Conservation (phyloP, 2,329 filamentous ascomycete genomes). For the Cercospora sp. region DNA sequence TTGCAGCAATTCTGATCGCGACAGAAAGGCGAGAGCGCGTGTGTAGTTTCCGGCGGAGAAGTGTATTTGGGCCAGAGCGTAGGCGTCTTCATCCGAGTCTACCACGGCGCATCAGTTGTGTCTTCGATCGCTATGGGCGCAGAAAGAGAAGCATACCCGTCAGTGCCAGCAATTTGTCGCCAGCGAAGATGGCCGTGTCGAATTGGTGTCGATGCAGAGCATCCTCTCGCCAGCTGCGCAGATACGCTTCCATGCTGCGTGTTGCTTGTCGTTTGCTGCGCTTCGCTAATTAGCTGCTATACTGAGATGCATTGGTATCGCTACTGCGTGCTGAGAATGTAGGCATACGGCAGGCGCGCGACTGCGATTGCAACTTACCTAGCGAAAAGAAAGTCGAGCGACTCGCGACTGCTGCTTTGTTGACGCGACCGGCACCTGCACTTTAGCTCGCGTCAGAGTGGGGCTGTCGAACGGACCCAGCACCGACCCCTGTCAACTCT, state of each 20-base stretch:
- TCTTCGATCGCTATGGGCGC: background rate
- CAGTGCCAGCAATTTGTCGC: constrained; percentile 91
- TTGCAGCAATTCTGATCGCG: constrained; percentile 76
- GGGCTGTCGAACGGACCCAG: background rate
- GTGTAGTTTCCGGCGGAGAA: constrained; percentile 95
- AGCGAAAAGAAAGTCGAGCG: constrained; percentile 2
- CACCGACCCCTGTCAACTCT: constrained; percentile 1
- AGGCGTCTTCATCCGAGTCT: constrained; percentile 93
- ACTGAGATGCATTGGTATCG: constrained; percentile 6
- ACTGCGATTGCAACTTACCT: constrained; percentile 15
- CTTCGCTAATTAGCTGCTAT: background rate
- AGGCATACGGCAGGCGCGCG: constrained; percentile 4
- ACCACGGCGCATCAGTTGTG: constrained; percentile 13
- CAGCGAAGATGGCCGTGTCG: constrained; percentile 94
- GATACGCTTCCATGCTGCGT: constrained; percentile 77
- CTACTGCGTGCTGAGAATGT: constrained; percentile 8
- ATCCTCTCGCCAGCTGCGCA: constrained; percentile 93
- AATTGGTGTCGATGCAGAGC: constrained; percentile 95
- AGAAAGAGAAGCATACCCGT: constrained; percentile 65
- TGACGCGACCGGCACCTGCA: constrained; percentile 4
- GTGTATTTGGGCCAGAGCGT: constrained; percentile 97
- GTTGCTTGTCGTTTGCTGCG: background rate
- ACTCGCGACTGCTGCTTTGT: constrained; percentile 12
- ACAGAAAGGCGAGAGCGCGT: constrained; percentile 82
- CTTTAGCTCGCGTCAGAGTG: constrained; percentile 5